phyloP scores from a whole-genome alignment of 768 basidiomycete species.

The Suillus hirtellus region DNA sequence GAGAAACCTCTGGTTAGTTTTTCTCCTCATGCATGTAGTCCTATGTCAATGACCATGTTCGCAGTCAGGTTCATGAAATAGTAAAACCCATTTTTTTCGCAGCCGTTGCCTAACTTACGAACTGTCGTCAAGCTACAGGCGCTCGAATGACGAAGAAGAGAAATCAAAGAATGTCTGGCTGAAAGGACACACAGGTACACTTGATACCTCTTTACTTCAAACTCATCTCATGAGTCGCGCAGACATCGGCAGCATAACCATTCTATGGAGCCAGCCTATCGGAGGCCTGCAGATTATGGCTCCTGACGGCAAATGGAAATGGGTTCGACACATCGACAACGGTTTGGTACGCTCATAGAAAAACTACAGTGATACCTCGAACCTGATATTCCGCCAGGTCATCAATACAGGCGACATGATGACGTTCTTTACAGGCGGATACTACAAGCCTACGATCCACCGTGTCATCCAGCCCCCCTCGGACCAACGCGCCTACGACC shows the following conservation, averaged over 20 bases:
- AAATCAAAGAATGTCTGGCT: slow-evolving; percentile 31
- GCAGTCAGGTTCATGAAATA: slow-evolving; percentile 43
- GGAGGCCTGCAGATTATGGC: slow-evolving; percentile 37
- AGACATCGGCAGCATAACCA: slow-evolving; percentile 37
- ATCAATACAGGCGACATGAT: slow-evolving; percentile 38
- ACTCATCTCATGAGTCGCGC: neutral
- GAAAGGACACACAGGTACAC: slow-evolving; percentile 38
- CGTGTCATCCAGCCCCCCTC: slow-evolving; percentile 38
- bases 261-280: slow-evolving; percentile 41
- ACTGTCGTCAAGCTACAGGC: slow-evolving; percentile 30
- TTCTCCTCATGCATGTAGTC: neutral
- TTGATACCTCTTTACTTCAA: neutral
- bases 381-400: slow-evolving; percentile 26
- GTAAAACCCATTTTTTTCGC: slow-evolving; percentile 15
- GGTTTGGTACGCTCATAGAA: slow-evolving; percentile 29
- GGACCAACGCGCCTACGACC: slow-evolving; percentile 34
- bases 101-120: neutral
- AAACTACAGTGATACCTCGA: neutral
- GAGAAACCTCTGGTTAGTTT: slow-evolving; percentile 31
- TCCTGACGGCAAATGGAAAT: slow-evolving; percentile 38
- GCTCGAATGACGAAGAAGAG: slow-evolving; percentile 18
- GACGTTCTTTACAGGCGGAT: slow-evolving; percentile 37
- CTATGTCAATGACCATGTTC: neutral
- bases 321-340: slow-evolving; percentile 37
- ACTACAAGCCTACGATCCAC: slow-evolving; percentile 38